phyloP scores from a whole-genome alignment of 768 basidiomycete species.

The Suillus paluster region DNA sequence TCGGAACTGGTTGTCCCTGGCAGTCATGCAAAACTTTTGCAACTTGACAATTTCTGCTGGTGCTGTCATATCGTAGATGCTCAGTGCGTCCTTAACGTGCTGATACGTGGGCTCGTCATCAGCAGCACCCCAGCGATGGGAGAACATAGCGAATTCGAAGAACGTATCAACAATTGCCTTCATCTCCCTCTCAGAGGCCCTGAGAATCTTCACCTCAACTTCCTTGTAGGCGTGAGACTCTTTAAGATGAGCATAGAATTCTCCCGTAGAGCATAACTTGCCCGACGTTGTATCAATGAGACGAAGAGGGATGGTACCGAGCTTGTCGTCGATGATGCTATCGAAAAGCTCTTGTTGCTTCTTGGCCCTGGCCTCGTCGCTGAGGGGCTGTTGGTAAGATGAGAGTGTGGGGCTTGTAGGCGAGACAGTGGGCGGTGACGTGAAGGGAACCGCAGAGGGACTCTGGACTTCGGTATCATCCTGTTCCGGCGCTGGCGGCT shows the following conservation, averaged over 20 bases:
- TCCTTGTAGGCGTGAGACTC: not conserved
- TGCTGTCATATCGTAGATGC: not conserved
- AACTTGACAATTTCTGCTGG: conserved; percentile 19
- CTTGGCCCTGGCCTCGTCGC: not conserved
- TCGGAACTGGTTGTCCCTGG: conserved; percentile 17
- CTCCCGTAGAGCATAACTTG: not conserved
- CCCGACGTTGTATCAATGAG: conserved; percentile 1
- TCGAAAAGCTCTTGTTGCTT: conserved; percentile 1
- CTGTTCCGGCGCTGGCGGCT: not conserved
- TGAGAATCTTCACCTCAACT: not conserved
- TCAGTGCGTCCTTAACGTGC: not conserved
- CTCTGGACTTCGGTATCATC: not conserved
- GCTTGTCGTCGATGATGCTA: not conserved
- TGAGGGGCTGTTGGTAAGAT: not conserved
- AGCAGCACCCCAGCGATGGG: conserved; percentile 8
- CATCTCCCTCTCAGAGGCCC: not conserved
- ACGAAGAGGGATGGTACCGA: not conserved
- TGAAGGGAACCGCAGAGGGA: not conserved
- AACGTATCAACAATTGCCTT: not conserved
- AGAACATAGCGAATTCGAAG: conserved; percentile 13
- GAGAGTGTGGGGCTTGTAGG: not conserved
- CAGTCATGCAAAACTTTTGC: conserved; percentile 26
- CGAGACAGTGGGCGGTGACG: too few species aligned
- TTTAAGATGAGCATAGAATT: not conserved
- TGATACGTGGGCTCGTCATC: conserved; percentile 4